Conservation (phyloP, 83 land plant species). For the Thuja plicata region DNA sequence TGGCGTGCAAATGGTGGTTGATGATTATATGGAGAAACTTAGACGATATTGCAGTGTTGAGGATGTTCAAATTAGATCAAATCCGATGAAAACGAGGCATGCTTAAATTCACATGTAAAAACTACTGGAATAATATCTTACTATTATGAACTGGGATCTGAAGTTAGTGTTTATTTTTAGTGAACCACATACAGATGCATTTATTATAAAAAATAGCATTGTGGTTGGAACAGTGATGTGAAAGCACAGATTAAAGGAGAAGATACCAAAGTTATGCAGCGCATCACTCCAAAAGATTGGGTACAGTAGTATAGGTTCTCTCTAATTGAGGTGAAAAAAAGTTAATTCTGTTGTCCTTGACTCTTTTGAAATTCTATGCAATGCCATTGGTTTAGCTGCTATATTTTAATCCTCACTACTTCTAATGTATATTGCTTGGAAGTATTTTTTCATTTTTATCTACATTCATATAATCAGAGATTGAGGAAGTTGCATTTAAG, state of each 20-base stretch:
- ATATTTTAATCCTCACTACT: not conserved
- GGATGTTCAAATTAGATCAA: constrained; percentile 49
- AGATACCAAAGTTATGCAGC: constrained; percentile 49
- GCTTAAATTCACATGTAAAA: not conserved
- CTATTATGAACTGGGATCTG: not conserved
- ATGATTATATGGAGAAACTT: constrained; percentile 59
- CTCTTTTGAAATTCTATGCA: not conserved
- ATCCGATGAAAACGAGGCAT: constrained; percentile 64
- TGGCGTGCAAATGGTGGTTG: constrained; percentile 50
- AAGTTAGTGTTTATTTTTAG: not conserved
- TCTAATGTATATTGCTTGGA: not conserved
- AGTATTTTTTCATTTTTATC: not conserved
- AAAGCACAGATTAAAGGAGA: constrained; percentile 57
- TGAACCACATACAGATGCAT: not conserved
- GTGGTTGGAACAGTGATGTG: constrained; percentile 37
- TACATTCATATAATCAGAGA: not conserved
- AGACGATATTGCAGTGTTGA: constrained; percentile 46
- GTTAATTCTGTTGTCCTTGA: not conserved
- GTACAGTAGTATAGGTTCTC: constrained; percentile 26
- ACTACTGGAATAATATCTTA: not conserved
- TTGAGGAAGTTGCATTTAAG: not conserved
- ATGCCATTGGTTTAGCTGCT: not conserved
- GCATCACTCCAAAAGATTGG: constrained; percentile 56
- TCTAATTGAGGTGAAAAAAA: constrained; percentile 6
- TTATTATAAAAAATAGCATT: not conserved